Evolutionary conservation across 306 rosid species (phyloP), one percentile per base, ranked within the genome.

Genomic region (Cyclanthera cordifolia): DNA sequence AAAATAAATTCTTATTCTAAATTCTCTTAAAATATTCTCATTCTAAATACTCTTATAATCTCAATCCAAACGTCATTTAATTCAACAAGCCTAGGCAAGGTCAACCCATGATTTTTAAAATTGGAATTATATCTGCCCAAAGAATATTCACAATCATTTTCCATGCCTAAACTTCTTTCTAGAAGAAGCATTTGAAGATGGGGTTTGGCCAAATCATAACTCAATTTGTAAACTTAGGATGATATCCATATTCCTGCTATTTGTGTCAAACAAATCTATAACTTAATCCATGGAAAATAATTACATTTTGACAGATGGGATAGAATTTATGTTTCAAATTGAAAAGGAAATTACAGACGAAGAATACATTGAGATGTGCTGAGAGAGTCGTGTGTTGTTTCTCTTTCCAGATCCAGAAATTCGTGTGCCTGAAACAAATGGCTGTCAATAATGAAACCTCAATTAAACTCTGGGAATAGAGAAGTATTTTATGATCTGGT

Each of bases 161-260:
- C 46, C 11, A 17, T 9, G 49, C 34, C 23, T 19, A 1, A 34
- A 60, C 23, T 60, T 60, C 49, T 60, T 61, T 61, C 50, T 61
- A 8, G 27, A n/a, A 60, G 11, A 48, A 48, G 52, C 2, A 6
- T 64, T 65, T 45, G 3, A 24, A 21, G 53, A 21, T 19, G 12
- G 6, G 70, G 70, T 43, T 39, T 61, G 70, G 70, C 70, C 37
- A 21, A 23, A 23, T 64, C 53, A 64, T 21, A 37, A 34, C 27
- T 53, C 58, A 53, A 3, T 8, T 12, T 6, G 1, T 19, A 63
- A 39, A 28, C 51, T 63, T 63, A 24, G 20, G 23, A 2, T 2
- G 2, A 2, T n/a, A 45, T 65, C 54, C 41, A 15, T 24, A 45
- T 45, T 11, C 70, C 70, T 45, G 24, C 41, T 41, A 41, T 5